These are phyloP conservation scores for Hymenoscyphus occultus DNA, from an alignment of 2,329 filamentous ascomycete genomes.

Conservation along the genomic window DNA sequence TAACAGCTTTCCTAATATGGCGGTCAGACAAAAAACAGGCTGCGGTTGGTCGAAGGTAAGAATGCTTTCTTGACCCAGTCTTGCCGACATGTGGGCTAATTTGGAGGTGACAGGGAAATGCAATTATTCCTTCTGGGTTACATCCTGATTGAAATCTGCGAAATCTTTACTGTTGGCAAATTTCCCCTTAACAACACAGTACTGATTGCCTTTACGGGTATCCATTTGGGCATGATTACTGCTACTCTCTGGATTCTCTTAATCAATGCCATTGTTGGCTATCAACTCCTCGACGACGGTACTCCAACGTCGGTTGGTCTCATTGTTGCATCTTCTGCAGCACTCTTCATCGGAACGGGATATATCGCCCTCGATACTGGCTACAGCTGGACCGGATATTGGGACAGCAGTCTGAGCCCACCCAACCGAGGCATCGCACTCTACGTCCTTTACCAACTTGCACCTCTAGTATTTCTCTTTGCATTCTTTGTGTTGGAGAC, in stretches of 20 bases:
- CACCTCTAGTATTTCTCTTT: constrained; percentile 84
- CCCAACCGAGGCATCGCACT: constrained; percentile 77
- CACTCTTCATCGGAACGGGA: constrained; percentile 83
- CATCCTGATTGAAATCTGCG: constrained; percentile 85
- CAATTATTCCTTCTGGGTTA: constrained; percentile 88
- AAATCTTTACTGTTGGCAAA: constrained; percentile 92
- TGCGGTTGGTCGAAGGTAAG: constrained; percentile 84
- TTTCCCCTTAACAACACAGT: constrained; percentile 72
- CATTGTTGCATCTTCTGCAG: constrained; percentile 64
- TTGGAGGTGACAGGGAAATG: constrained; percentile 69
- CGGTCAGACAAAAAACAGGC: constrained; percentile 87
- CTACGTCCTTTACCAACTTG: constrained; percentile 90
- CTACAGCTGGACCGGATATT: constrained; percentile 79
- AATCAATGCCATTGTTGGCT: constrained; percentile 89
- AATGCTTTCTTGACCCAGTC: not conserved
- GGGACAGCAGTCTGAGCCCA: constrained; percentile 55
- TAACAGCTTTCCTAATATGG: constrained; percentile 66
- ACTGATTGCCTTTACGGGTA: constrained; percentile 78
- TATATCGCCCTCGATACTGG: constrained; percentile 96
- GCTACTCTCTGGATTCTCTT: constrained; percentile 88
- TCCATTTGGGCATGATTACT: constrained; percentile 85
- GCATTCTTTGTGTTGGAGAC: constrained; percentile 82
- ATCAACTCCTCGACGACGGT: constrained; percentile 89
- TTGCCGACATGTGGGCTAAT: constrained; percentile 3
- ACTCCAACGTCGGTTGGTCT: constrained; percentile 79